These are phyloP conservation scores for Xenoacremonium recifei DNA, from an alignment of 2,329 filamentous ascomycete genomes.

Conservation along the genomic window DNA sequence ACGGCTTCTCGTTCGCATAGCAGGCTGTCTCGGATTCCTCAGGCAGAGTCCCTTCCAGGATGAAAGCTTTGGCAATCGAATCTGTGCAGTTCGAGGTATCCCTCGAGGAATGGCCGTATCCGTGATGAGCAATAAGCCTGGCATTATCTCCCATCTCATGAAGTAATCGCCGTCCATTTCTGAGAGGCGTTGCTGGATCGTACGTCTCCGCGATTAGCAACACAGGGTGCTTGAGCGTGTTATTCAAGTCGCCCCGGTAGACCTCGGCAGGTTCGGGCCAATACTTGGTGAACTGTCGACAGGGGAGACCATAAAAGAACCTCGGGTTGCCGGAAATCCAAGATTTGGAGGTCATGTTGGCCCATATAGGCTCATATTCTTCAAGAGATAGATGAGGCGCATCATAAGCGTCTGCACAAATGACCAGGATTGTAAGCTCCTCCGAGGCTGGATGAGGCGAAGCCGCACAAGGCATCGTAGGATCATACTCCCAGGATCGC, in stretches of 20 bases:
- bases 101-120: constrained; percentile 47
- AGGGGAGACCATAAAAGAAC: constrained; percentile 45
- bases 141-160: constrained; percentile 48
- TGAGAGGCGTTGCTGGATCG: constrained; percentile 49
- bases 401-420: constrained; percentile 47
- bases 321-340: constrained; percentile 49
- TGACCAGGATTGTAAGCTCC: constrained; percentile 41
- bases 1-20: constrained; percentile 48
- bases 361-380: constrained; percentile 48
- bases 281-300: constrained; percentile 43
- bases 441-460: constrained; percentile 30
- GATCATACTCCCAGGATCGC: constrained; percentile 41
- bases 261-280: constrained; percentile 47
- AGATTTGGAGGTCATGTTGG: constrained; percentile 43
- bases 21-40: constrained; percentile 42
- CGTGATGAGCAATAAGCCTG: constrained; percentile 47
- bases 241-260: constrained; percentile 45
- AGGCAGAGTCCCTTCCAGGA: constrained; percentile 41
- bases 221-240: constrained; percentile 42
- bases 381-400: constrained; percentile 37
- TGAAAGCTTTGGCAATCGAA: constrained; percentile 36
- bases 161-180: constrained; percentile 44
- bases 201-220: constrained; percentile 49
- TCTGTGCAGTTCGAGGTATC: constrained; percentile 47
- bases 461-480: constrained; percentile 29